Percentiles rank a stretch among this genome's conserved stretches.
Conservation (phyloP, 805 yeast species). For the Priceomyces medius region DNA sequence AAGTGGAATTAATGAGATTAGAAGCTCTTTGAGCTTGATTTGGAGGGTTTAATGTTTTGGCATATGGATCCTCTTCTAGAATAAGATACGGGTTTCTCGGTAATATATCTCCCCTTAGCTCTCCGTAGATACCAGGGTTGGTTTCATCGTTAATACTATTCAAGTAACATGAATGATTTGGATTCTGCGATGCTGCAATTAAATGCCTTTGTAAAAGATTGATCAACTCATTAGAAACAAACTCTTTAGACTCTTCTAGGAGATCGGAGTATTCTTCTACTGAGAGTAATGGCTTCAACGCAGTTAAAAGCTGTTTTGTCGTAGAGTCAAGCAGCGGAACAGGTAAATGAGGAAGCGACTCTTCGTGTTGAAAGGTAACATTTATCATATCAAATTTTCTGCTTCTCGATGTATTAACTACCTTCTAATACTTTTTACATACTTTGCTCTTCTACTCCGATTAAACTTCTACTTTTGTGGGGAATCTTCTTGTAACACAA, state of each 20-base stretch:
- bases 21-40: constrained; percentile 70
- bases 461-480: neutral
- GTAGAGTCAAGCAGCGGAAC: constrained; percentile 58
- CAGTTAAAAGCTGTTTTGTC: constrained; percentile 49
- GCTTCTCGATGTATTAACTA: too few relatives aligned
- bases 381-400: too few relatives aligned
- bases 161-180: constrained; percentile 48
- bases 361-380: constrained; percentile 41
- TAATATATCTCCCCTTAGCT: constrained; percentile 60
- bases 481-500: neutral
- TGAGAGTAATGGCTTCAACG: constrained; percentile 59
- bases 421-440: too few relatives aligned
- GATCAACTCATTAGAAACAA: constrained; percentile 43
- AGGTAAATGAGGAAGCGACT: constrained; percentile 54
- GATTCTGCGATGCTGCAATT: constrained; percentile 39
- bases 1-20: constrained; percentile 60
- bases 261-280: constrained; percentile 50
- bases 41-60: constrained; percentile 54
- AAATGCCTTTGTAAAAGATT: constrained; percentile 55
- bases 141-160: constrained; percentile 50
- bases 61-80: constrained; percentile 70
- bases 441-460: neutral
- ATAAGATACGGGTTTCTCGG: constrained; percentile 79
- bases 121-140: constrained; percentile 62
- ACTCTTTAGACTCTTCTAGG: constrained; percentile 43